phyloP scores from a whole-genome alignment of 257 asterid genomes.

The Nicotiana tomentosiformis region DNA sequence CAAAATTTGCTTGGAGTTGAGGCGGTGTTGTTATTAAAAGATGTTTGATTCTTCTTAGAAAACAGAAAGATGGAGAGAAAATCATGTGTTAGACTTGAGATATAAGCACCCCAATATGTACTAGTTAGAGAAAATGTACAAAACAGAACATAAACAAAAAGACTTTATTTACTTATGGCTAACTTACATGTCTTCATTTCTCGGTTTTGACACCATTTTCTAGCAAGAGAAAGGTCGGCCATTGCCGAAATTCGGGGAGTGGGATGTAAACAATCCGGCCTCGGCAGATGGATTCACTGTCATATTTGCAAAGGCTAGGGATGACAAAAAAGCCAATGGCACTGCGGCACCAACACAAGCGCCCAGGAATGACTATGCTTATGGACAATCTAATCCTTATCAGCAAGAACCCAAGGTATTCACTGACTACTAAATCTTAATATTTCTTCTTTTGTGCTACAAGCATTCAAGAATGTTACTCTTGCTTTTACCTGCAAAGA shows the following conservation, averaged over 20 bases:
- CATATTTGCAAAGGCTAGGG: constrained; percentile 47
- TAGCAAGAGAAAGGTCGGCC: constrained; percentile 36
- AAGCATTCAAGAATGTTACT: not conserved
- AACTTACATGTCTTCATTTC: not conserved
- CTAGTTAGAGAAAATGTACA: not conserved
- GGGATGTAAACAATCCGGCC: constrained; percentile 46
- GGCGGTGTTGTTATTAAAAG: too few species aligned
- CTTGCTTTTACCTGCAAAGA: not conserved
- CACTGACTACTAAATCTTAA: not conserved
- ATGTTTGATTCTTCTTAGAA: not conserved
- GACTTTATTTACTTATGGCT: not conserved
- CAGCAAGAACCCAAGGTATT: constrained; percentile 15
- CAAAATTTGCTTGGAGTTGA: too few species aligned
- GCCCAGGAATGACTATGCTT: not conserved
- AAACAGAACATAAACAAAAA: not conserved
- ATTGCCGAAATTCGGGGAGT: constrained; percentile 46
- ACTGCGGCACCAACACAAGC: constrained; percentile 2
- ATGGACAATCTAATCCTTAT: not conserved
- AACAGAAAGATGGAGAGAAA: not conserved
- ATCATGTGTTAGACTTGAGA: not conserved
- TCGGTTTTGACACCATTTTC: not conserved
- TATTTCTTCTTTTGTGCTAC: not conserved
- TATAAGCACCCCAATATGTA: too few species aligned
- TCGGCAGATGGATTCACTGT: constrained; percentile 49
- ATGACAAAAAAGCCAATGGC: constrained; percentile 37